Percentiles rank a stretch among this genome's conserved stretches.
Conservation (phyloP, 768 basidiomycete species). For the Phlebiopsis flavidoalba region DNA sequence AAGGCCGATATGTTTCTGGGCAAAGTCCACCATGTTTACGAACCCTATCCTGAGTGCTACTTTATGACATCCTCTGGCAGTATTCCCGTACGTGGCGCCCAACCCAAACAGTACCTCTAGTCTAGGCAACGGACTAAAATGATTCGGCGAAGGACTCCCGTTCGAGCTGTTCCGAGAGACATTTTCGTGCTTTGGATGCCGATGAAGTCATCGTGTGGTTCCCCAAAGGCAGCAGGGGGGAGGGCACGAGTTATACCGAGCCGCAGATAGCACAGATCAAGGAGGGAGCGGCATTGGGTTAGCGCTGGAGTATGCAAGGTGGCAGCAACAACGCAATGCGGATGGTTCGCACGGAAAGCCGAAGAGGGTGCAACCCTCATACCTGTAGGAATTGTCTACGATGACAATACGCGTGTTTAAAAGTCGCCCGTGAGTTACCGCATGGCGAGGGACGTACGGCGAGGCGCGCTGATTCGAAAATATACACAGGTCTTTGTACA, state of each 20-base stretch:
- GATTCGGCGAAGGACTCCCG: slow-evolving; percentile 50
- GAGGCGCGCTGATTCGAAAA: not conserved
- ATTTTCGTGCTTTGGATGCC: slow-evolving; percentile 71
- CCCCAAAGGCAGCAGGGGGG: no score
- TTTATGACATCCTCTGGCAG: slow-evolving; percentile 88
- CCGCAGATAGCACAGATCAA: slow-evolving; percentile 87
- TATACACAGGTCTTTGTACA: slow-evolving; percentile 50
- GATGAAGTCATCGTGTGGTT: slow-evolving; percentile 87
- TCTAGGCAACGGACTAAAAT: not conserved
- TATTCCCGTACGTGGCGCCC: slow-evolving; percentile 93
- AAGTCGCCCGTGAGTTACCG: slow-evolving; percentile 62
- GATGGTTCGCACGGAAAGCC: slow-evolving; percentile 35
- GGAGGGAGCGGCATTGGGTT: slow-evolving; percentile 93
- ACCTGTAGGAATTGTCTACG: slow-evolving; percentile 88
- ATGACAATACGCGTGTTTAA: slow-evolving; percentile 93
- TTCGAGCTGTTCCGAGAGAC: slow-evolving; percentile 85
- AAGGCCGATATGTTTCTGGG: slow-evolving; percentile 87
- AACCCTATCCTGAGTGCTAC: slow-evolving; percentile 69
- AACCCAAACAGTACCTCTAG: slow-evolving; percentile 33
- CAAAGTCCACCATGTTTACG: slow-evolving; percentile 82
- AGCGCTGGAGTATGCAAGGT: slow-evolving; percentile 85
- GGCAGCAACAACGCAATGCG: slow-evolving; percentile 50
- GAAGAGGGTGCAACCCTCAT: slow-evolving; percentile 48
- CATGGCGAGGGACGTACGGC: not conserved
- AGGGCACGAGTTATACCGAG: slow-evolving; percentile 91